Evolutionary conservation across 164 flowering plant genomes (phyloP).

Genomic region (Liriodendron chinense): DNA sequence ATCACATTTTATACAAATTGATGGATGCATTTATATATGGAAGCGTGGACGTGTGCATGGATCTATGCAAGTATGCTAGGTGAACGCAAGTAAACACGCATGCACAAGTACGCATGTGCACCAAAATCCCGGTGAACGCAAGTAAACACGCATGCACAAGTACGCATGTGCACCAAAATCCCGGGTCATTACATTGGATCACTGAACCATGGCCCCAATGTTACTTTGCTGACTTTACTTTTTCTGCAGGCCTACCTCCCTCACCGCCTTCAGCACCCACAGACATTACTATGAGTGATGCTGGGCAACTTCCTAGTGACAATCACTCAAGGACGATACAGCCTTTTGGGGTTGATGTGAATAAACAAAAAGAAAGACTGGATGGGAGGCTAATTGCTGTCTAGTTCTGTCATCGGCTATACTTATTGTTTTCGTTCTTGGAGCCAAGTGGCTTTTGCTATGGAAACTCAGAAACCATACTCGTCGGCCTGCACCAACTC

Average conservation of each 20-base stretch:
- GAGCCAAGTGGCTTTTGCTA: slow-evolving; percentile 43
- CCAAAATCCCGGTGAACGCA: no score
- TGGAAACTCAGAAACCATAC: slow-evolving; percentile 26
- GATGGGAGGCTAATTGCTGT: slow-evolving; percentile 56
- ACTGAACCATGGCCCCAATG: not conserved
- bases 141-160: no score
- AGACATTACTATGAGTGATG: slow-evolving; percentile 36
- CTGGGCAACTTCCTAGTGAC: slow-evolving; percentile 41
- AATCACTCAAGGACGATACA: slow-evolving; percentile 45
- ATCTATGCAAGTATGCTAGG: no score
- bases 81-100: no score
- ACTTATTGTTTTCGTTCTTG: slow-evolving; percentile 46
- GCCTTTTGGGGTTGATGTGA: slow-evolving; percentile 85
- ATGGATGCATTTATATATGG: no score
- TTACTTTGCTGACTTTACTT: not conserved
- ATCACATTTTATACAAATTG: no score
- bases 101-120: no score
- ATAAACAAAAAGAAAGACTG: slow-evolving; percentile 37
- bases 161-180: no score
- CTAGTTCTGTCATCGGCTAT: slow-evolving; percentile 55
- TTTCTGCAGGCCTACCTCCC: slow-evolving; percentile 56
- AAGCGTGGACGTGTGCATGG: no score
- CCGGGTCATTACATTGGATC: no score
- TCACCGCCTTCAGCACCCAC: slow-evolving; percentile 59
- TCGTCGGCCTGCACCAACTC: slow-evolving; percentile 21